phyloP scores from a whole-genome alignment of 2,329 filamentous ascomycete species.

The Botryotinia narcissicola region DNA sequence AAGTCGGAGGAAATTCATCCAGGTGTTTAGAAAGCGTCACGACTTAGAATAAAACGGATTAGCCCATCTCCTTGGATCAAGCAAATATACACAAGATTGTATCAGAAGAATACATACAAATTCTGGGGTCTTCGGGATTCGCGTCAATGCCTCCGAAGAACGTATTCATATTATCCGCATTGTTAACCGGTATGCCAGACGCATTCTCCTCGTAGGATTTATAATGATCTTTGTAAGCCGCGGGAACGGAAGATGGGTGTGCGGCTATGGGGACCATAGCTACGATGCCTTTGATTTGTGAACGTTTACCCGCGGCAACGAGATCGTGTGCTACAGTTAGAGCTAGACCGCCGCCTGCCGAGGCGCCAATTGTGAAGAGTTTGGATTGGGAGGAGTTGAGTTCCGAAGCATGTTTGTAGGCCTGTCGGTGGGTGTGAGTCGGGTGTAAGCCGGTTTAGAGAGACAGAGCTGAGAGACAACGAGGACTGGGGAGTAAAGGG shows the following conservation, averaged over 20 bases:
- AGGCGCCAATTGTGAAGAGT: slow-evolving; percentile 30
- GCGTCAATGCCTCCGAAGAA: slow-evolving; percentile 26
- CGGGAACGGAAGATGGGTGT: slow-evolving; percentile 28
- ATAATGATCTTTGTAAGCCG: slow-evolving; percentile 26
- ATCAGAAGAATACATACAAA: slow-evolving; percentile 1
- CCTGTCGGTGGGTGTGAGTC: slow-evolving; percentile 19
- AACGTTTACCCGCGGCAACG: slow-evolving; percentile 23
- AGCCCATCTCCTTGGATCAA: too few species aligned
- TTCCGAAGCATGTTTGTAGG: slow-evolving; percentile 22
- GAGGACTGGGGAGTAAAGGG: too few species aligned
- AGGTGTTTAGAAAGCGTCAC: slow-evolving; percentile 5
- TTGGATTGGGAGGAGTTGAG: slow-evolving; percentile 19
- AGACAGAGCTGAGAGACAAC: too few species aligned
- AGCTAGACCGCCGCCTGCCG: slow-evolving; percentile 33
- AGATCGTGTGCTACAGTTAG: slow-evolving; percentile 29
- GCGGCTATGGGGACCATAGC: slow-evolving; percentile 30
- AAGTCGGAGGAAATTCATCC: slow-evolving; percentile 1
- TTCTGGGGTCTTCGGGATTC: slow-evolving; percentile 22
- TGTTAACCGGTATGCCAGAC: slow-evolving; percentile 27
- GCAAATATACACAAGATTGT: too few species aligned
- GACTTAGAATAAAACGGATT: not conserved
- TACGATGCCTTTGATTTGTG: slow-evolving; percentile 28
- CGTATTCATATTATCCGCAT: slow-evolving; percentile 25
- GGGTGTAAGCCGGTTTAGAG: too few species aligned
- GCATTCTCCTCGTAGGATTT: slow-evolving; percentile 28